These are phyloP conservation scores for Endogone sp. DNA, from an alignment of 192 early-diverging fungal genomes.

Conservation along the genomic window DNA sequence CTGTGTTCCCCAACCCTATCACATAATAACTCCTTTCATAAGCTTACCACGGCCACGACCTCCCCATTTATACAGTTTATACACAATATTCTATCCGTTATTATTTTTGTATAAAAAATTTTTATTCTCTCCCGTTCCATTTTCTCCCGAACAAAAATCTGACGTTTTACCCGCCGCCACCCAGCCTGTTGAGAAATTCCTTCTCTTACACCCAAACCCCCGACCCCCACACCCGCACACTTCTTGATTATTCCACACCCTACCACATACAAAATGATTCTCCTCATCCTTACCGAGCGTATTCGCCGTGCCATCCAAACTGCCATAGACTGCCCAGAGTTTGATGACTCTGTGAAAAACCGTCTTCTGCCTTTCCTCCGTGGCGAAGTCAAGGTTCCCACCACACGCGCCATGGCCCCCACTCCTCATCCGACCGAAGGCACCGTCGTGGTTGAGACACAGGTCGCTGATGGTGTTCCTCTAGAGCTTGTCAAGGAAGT, in stretches of 20 bases:
- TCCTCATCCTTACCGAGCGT: slow-evolving; percentile 22
- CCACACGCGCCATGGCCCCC: background rate
- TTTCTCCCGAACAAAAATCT: background rate
- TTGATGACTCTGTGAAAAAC: slow-evolving; percentile 16
- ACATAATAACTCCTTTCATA: background rate
- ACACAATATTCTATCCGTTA: background rate
- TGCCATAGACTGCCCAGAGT: slow-evolving; percentile 18
- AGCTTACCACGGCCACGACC: background rate
- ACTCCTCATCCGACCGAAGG: background rate
- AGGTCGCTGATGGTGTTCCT: slow-evolving; percentile 7
- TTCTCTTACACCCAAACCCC: background rate
- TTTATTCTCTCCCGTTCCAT: too few relatives aligned
- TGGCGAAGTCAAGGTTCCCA: background rate
- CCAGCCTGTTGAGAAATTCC: background rate
- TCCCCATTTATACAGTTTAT: background rate
- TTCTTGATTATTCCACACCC: background rate
- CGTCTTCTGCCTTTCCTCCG: slow-evolving; percentile 14
- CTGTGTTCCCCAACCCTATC: background rate
- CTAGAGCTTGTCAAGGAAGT: slow-evolving; percentile 22
- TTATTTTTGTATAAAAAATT: background rate
- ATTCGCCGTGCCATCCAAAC: slow-evolving; percentile 12
- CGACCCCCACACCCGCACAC: too few relatives aligned
- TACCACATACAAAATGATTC: slow-evolving; percentile 9
- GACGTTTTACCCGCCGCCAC: too few relatives aligned
- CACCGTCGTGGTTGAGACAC: background rate